phyloP scores from a whole-genome alignment of 106 monocot species.

The Hemerocallis citrina region DNA sequence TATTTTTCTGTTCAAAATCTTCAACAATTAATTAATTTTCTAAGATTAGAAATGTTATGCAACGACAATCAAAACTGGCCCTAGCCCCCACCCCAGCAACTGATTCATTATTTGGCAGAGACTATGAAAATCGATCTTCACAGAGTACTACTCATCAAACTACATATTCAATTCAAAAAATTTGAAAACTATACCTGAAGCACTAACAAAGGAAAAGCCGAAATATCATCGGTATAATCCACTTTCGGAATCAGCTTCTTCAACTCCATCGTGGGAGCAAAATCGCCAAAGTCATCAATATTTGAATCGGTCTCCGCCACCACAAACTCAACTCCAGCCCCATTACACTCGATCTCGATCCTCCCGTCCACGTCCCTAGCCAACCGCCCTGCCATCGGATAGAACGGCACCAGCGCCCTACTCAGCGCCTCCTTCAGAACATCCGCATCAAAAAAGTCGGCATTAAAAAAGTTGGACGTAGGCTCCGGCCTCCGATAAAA shows the following conservation, averaged over 20 bases:
- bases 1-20: no score
- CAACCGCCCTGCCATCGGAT: conserved; percentile 83
- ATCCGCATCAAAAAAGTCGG: conserved; percentile 35
- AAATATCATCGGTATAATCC: conserved; percentile 59
- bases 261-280: conserved; percentile 77
- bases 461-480: no score
- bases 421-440: conserved; percentile 41
- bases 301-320: conserved; percentile 38
- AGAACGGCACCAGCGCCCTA: conserved; percentile 63
- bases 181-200: no score
- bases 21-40: no score
- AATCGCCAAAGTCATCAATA: conserved; percentile 70
- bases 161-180: no score
- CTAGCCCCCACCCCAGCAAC: no score
- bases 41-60: no score
- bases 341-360: conserved; percentile 76
- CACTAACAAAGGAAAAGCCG: conserved; percentile 60
- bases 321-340: conserved; percentile 66
- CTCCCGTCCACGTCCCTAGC: conserved; percentile 65
- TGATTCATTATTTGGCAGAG: no score
- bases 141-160: no score
- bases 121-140: no score
- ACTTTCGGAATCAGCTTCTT: conserved; percentile 69
- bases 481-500: conserved; percentile 52
- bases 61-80: no score